Conservation (phyloP, 164 flowering plant genomes). For the Nelumbo lutea region DNA sequence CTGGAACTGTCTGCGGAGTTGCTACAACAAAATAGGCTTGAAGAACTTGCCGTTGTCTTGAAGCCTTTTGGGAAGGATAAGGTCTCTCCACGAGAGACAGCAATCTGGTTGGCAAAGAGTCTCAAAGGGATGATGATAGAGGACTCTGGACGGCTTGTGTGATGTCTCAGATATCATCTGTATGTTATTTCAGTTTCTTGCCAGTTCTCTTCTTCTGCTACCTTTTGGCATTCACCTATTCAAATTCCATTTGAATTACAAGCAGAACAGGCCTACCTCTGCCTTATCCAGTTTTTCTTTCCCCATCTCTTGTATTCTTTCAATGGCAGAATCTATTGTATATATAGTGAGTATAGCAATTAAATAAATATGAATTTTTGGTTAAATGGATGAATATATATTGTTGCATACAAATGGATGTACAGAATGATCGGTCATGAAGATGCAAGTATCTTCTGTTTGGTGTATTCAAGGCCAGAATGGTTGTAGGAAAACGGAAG, state of each 20-base stretch:
- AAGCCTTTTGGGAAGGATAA: slow-evolving; percentile 94
- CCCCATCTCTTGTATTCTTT: slow-evolving; percentile 6
- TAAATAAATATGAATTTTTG: slow-evolving; percentile 10
- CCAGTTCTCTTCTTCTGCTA: not conserved
- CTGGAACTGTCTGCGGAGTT: slow-evolving; percentile 92
- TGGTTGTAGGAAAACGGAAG: not conserved
- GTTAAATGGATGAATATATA: not conserved
- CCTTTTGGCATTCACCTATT: slow-evolving; percentile 3
- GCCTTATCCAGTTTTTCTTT: not conserved
- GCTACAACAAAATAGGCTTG: slow-evolving; percentile 74
- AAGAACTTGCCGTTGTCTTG: slow-evolving; percentile 81
- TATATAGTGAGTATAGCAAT: slow-evolving; percentile 17
- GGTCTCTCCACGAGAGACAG: slow-evolving; percentile 97
- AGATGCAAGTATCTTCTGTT: not conserved
- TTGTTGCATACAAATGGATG: no score
- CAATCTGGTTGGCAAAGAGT: slow-evolving; percentile 97
- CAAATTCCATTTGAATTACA: slow-evolving; percentile 14
- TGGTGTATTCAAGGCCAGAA: not conserved
- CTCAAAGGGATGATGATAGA: slow-evolving; percentile 96
- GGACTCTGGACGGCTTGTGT: slow-evolving; percentile 48
- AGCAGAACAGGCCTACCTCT: slow-evolving; percentile 2
- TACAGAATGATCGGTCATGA: no score
- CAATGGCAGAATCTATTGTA: slow-evolving; percentile 9
- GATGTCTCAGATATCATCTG: slow-evolving; percentile 9
- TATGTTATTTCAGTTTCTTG: slow-evolving; percentile 12